phyloP scores from a whole-genome alignment of 1,284 basidiomycete genomes.

The Tilletia indica region DNA sequence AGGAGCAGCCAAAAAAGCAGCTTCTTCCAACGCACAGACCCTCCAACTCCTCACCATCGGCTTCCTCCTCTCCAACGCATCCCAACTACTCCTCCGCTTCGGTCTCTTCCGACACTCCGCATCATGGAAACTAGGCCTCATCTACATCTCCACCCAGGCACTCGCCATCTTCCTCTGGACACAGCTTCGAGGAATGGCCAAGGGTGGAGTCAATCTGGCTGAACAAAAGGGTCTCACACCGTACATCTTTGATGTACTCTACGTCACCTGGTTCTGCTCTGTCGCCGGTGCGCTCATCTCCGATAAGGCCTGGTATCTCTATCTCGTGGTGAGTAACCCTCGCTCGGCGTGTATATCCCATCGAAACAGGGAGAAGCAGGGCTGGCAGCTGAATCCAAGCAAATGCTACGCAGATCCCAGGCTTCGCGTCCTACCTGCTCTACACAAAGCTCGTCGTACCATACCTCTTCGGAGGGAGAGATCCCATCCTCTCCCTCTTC shows the following conservation, averaged over 20 bases:
- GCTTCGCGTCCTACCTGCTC: slow-evolving; percentile 51
- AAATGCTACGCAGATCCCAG: slow-evolving; percentile 41
- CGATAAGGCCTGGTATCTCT: slow-evolving; percentile 51
- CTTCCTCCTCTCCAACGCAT: slow-evolving; percentile 45
- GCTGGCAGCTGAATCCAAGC: too few relatives aligned
- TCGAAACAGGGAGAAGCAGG: too few relatives aligned
- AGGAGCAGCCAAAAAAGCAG: slow-evolving; percentile 13
- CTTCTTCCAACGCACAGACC: slow-evolving; percentile 35
- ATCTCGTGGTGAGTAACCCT: slow-evolving; percentile 45
- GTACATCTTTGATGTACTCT: slow-evolving; percentile 58
- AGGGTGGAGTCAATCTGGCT: slow-evolving; percentile 49
- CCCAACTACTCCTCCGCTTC: slow-evolving; percentile 42
- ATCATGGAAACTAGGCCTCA: slow-evolving; percentile 24
- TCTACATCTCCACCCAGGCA: slow-evolving; percentile 46
- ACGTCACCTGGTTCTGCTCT: slow-evolving; percentile 57
- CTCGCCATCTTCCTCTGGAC: slow-evolving; percentile 45
- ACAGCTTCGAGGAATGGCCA: slow-evolving; percentile 51
- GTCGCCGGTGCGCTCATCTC: slow-evolving; percentile 47
- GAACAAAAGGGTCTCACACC: slow-evolving; percentile 50
- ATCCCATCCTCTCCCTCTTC: slow-evolving; percentile 32
- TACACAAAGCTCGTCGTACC: slow-evolving; percentile 47
- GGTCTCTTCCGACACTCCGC: slow-evolving; percentile 30
- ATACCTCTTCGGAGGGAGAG: slow-evolving; percentile 42
- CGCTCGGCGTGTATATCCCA: too few relatives aligned
- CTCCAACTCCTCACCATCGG: slow-evolving; percentile 40